Evolutionary conservation across 495 filamentous ascomycete genomes (phyloP).

Genomic region (Lasiosphaeria miniovina): DNA sequence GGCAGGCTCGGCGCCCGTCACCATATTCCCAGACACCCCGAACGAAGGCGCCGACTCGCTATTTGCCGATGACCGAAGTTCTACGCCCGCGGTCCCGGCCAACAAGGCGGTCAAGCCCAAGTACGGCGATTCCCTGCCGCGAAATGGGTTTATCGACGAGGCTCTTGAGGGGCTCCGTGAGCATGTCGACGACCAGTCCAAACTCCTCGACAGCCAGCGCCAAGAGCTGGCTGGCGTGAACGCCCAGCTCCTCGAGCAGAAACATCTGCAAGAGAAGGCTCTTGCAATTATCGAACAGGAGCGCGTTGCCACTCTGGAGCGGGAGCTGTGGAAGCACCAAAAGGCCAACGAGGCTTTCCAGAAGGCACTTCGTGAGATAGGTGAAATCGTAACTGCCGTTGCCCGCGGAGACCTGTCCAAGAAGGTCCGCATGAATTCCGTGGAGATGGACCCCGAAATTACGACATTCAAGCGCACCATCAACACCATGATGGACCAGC

Average conservation of each 20-base stretch:
- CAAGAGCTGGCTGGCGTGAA: slow-evolving; percentile 68
- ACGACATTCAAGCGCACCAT: slow-evolving; percentile 97
- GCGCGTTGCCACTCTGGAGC: slow-evolving; percentile 63
- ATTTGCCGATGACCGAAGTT: slow-evolving; percentile 44
- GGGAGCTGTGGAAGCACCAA: slow-evolving; percentile 92
- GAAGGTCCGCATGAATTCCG: slow-evolving; percentile 93
- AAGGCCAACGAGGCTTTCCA: slow-evolving; percentile 99
- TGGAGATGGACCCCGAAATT: slow-evolving; percentile 99
- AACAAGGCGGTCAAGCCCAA: slow-evolving; percentile 18
- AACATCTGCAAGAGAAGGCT: slow-evolving; percentile 60
- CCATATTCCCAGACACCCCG: slow-evolving; percentile 60
- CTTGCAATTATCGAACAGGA: slow-evolving; percentile 53
- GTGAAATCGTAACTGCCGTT: slow-evolving; percentile 92
- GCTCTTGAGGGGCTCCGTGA: slow-evolving; percentile 69
- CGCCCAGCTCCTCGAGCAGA: slow-evolving; percentile 64
- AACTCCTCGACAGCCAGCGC: slow-evolving; percentile 71
- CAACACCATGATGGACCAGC: slow-evolving; percentile 99
- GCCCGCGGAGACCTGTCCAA: slow-evolving; percentile 95
- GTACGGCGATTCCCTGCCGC: slow-evolving; percentile 24
- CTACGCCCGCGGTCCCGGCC: slow-evolving; percentile 20
- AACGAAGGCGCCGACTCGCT: slow-evolving; percentile 54
- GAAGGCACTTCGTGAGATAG: slow-evolving; percentile 94
- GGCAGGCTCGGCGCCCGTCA: slow-evolving; percentile 50
- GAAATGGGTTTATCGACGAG: slow-evolving; percentile 55
- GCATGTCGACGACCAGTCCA: slow-evolving; percentile 75